Percentiles rank a stretch among this genome's conserved stretches.
phyloP scores from a whole-genome alignment of 2,329 filamentous ascomycete genomes.

The Sclerotinia glacialis region DNA sequence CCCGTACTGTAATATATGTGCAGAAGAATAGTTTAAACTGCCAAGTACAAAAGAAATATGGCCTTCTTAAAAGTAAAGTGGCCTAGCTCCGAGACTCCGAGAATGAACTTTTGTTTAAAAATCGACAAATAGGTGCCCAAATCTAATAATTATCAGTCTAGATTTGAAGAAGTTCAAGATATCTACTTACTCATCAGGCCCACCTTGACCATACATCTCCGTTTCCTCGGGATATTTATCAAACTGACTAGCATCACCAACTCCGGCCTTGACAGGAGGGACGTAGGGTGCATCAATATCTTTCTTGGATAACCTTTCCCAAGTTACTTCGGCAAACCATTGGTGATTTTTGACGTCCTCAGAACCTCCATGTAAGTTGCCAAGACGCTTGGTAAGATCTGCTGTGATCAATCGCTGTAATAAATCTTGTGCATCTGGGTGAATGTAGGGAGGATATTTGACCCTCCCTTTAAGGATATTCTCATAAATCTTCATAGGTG shows the following conservation, averaged over 20 bases:
- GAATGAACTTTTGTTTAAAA: conserved; percentile 20
- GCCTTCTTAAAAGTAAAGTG: background rate
- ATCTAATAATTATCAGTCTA: conserved; percentile 24
- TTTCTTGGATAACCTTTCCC: conserved; percentile 90
- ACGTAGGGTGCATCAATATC: conserved; percentile 99
- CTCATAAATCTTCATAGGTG: conserved; percentile 98
- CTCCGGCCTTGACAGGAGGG: conserved; percentile 88
- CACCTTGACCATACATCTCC: conserved; percentile 79
- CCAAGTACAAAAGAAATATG: conserved; percentile 22
- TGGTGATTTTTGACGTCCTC: conserved; percentile 92
- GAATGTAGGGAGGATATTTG: conserved; percentile 95
- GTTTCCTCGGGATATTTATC: conserved; percentile 97
- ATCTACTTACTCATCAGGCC: conserved; percentile 77
- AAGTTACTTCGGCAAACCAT: conserved; percentile 97
- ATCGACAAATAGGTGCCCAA: conserved; percentile 32
- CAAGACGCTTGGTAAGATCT: conserved; percentile 90
- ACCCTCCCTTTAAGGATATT: conserved; percentile 95
- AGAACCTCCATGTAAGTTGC: conserved; percentile 87
- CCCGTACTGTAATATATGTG: conserved; percentile 29
- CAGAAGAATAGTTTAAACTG: conserved; percentile 24
- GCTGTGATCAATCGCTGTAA: conserved; percentile 90
- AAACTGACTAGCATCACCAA: conserved; percentile 94
- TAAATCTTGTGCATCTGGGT: conserved; percentile 89
- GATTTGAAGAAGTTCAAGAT: conserved; percentile 34
- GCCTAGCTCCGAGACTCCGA: conserved; percentile 6